These are phyloP conservation scores for Aciculoconidium aculeatum DNA, from an alignment of 805 yeast species.

Conservation along the genomic window DNA sequence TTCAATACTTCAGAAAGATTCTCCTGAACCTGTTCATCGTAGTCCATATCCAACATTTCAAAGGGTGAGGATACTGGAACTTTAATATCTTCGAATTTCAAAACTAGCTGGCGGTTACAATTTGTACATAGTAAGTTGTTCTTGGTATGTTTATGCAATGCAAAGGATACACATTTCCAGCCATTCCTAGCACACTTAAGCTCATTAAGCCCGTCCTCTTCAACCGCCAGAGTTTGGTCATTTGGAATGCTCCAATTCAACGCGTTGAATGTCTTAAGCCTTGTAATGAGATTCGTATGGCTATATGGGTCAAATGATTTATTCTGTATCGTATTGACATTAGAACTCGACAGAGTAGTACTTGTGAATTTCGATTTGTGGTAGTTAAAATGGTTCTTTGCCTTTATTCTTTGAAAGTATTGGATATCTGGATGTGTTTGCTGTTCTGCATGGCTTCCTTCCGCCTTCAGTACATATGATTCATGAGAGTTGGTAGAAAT, in stretches of 20 bases:
- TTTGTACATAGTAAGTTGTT: slow-evolving; percentile 30
- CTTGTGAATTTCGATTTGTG: slow-evolving; percentile 22
- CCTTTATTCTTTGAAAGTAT: slow-evolving; percentile 30
- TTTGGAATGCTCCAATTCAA: slow-evolving; percentile 42
- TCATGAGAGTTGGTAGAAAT: slow-evolving; percentile 13
- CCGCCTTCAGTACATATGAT: slow-evolving; percentile 6
- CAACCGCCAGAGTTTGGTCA: slow-evolving; percentile 7
- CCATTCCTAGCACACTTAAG: slow-evolving; percentile 47
- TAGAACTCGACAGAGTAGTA: no score
- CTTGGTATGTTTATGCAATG: slow-evolving; percentile 14
- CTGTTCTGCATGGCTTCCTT: no score
- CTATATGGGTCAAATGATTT: slow-evolving; percentile 34
- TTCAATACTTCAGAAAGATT: slow-evolving; percentile 11
- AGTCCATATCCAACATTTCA: background rate
- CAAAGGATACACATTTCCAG: slow-evolving; percentile 41
- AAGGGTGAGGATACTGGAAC: no score
- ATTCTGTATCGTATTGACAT: slow-evolving; percentile 11
- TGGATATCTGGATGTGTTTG: slow-evolving; percentile 35
- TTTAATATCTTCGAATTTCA: slow-evolving; percentile 21
- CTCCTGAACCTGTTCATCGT: background rate
- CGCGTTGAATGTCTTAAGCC: slow-evolving; percentile 40
- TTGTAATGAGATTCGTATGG: slow-evolving; percentile 24
- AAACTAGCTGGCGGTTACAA: slow-evolving; percentile 24
- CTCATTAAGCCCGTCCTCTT: slow-evolving; percentile 30
- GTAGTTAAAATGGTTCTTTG: slow-evolving; percentile 31